Percentiles rank a stretch among this genome's conserved stretches.
Conservation (phyloP, 2,329 filamentous ascomycete genomes). For the Pseudogymnoascus sp. region DNA sequence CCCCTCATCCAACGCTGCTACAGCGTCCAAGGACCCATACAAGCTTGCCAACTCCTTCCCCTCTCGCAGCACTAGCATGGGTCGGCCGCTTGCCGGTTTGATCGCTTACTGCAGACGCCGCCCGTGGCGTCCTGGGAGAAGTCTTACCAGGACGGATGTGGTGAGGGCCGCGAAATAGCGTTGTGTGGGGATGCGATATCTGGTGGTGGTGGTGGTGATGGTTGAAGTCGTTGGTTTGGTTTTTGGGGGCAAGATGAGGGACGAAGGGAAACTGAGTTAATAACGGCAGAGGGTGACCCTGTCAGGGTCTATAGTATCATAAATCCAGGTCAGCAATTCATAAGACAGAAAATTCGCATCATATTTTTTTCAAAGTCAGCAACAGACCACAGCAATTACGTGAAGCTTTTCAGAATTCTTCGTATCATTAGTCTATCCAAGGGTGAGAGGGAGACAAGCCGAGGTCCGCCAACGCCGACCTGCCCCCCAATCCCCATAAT, state of each 20-base stretch:
- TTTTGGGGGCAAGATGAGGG: background rate
- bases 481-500: background rate
- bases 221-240: background rate
- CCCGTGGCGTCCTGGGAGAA: background rate
- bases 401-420: background rate
- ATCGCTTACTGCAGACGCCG: constrained; percentile 3
- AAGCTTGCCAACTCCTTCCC: background rate
- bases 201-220: background rate
- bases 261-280: background rate
- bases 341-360: background rate
- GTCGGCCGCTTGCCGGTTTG: constrained; percentile 5
- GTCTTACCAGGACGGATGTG: background rate
- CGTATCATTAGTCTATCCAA: background rate
- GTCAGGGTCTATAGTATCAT: background rate
- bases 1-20: background rate
- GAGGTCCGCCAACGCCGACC: background rate
- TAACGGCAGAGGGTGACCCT: background rate
- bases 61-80: background rate
- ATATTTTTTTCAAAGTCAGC: background rate
- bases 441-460: background rate
- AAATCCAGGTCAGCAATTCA: background rate
- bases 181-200: constrained; percentile 4
- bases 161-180: background rate
- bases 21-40: background rate
- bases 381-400: background rate